Evolutionary conservation across 2,329 filamentous ascomycete genomes (phyloP), one percentile per base, ranked within the genome.

Genomic region (Didymella arachidicola): DNA sequence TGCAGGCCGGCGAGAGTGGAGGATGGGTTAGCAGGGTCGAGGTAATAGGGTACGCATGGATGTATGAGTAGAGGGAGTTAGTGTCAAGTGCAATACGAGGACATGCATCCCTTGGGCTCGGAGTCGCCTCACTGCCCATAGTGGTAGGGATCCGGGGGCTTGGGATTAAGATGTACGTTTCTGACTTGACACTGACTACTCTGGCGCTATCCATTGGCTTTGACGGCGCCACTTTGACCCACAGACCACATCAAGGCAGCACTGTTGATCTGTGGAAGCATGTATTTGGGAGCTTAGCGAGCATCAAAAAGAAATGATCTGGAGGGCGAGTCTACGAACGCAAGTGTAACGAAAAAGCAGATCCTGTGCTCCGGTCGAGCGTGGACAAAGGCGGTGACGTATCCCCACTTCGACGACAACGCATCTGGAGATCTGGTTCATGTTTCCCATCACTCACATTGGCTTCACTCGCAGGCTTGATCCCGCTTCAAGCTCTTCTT

Each of bases 161-260:
- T 70, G 68, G 73, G 66, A 67, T 71, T 63, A 69, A 63, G 66
- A 70, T 66, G 66, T 65, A 64, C 63, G 67, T 69, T 64, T 69
- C 65, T 67, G 66, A 72, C 69, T 71, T 59, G 56, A 50, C 55
- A 59, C 50, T 44, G 50, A 54, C 50, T 59, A 59, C 45, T 50
- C 51, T 50, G 18, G 56, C 56, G 67, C 71, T 70, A 67, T 64
- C 67, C 66, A 64, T 69, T 70, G 66, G 62, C 65, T 70, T 63
- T 72, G 72, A 72, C 71, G 71, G 70, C 67, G 71, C 71, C 71
- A 73, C 72, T 69, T 67, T 67, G 60, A 70, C 71, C 67, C 73
- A 75, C 72, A 70, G 72, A 70, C 72, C 72, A 68, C 56, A 16
- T 30, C 41, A 34, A 50, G 51, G 32, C 56, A 50, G 56, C 64